Conservation (phyloP, 1,284 basidiomycete species). For the Lignosus rhinocerotis region DNA sequence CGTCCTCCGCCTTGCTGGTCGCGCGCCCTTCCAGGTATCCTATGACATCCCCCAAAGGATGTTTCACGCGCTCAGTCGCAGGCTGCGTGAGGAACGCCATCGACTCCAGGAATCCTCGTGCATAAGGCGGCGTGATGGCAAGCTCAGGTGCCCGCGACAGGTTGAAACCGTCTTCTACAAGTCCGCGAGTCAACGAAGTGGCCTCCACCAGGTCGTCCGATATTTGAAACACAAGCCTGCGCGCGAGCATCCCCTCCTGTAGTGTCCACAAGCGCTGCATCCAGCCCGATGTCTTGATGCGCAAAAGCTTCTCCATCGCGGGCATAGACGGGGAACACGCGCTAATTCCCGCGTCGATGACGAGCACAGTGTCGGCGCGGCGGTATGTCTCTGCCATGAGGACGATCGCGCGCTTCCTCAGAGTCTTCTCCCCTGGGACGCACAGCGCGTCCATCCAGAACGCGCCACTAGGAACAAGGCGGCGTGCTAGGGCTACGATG, state of each 20-base stretch:
- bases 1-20: slow-evolving; percentile 18
- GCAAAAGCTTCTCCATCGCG: slow-evolving; percentile 9
- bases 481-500: slow-evolving; percentile 3
- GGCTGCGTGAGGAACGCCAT: background rate
- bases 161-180: background rate
- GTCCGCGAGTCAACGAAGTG: background rate
- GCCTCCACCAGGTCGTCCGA: slow-evolving; percentile 7
- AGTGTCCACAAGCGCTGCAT: background rate
- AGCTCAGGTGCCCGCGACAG: background rate
- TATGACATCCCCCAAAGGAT: background rate
- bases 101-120: background rate
- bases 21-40: slow-evolving; percentile 4
- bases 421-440: slow-evolving; percentile 4
- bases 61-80: background rate
- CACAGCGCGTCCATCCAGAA: slow-evolving; percentile 25
- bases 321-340: slow-evolving; percentile 1
- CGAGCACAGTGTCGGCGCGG: slow-evolving; percentile 12
- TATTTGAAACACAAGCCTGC: slow-evolving; percentile 13
- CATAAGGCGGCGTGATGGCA: background rate
- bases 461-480: slow-evolving; percentile 11
- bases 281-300: slow-evolving; percentile 12
- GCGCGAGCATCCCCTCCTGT: background rate
- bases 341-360: slow-evolving; percentile 17
- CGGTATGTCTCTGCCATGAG: slow-evolving; percentile 21
- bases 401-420: slow-evolving; percentile 15